Base-by-base conservation (phyloP, 352 stramenopile species). In the Globisporangium uncinulatum region DNA sequence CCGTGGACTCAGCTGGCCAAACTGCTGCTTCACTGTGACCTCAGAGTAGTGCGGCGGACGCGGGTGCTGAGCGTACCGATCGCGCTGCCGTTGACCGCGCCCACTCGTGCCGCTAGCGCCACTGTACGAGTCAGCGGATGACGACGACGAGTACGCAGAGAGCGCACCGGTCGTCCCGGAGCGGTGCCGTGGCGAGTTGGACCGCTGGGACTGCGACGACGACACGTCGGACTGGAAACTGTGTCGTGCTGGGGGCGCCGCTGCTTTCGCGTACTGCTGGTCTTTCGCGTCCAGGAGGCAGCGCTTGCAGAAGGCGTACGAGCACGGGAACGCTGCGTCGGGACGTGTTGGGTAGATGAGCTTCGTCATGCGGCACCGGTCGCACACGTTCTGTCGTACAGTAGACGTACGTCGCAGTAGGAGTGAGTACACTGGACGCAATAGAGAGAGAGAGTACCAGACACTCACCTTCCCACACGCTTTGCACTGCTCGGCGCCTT, bases 321-420 rank as follows among this genome's bases (percentile, higher is more conserved):
- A 70, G 57, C 74, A 87, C 36, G 75, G 75, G 57, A 83, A 86
- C 51, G 70, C 73, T 50, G 65, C 63, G 4, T 72, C 79, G 48
- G 72, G 60, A 57, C 70, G 72, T 7, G 63, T 70, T 37, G 77
- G 75, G 44, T 84, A 87, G 41, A 86, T 74, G 31, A 74, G 59
- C 54, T 86, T 83, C 46, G 63, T 72, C 59, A 84, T 71, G 32
- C 75, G 71, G 54, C 77, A 87, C 19, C 74, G 74, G 36, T 87
- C 75, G 59, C 74, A 87, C 44, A 87, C 74, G 53, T 81, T 84
- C 71, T 62, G 20, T 6, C 39, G 34, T 19, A 0, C 42, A 46
- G 14, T 19, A 46, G 3, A 44, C 24, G 24, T 29, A 29, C 2
- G 24, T 29, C 4, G 4, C 24, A 29, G 24, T 29, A 29, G 24